Evolutionary conservation across 257 asterid genomes (phyloP), one percentile per base, ranked within the genome.

Genomic region (Schizonepeta tenuifolia): DNA sequence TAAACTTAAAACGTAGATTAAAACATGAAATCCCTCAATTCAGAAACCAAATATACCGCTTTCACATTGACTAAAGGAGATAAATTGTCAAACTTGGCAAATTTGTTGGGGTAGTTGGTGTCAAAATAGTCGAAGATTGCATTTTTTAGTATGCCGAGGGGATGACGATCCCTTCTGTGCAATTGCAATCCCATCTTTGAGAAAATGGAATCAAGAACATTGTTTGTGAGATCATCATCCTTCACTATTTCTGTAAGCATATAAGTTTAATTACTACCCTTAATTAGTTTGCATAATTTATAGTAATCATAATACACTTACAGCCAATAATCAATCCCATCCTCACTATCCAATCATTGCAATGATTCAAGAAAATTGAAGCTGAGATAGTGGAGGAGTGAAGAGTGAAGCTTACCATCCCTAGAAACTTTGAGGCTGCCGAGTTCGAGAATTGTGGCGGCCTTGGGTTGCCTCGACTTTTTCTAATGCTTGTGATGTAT

Each of bases 131-230:
- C 90, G 71, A 75, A 87, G 77, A 93, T 90, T 53, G 95, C 95
- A 86, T 93, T 93, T 79, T 84, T 93, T 10, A 93, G 84, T 71
- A 93, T 93, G 75, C 98, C 95, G 71, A 93, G 88, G 14, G 98
- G 98, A 80, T 92, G 98, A 15, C 87, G 91, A 76, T 87, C 87
- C 82, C 97, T 88, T 87, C 93, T 84, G 35, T 92, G 98, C 67
- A 93, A 96, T 85, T 93, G 98, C 95, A 90, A 75, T 65, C 97
- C 98, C 36, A 93, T 93, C 87, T 93, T 93, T 20, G 93, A 81
- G 75, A 90, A 93, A 78, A 93, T 90, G 9, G 96, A 73, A 85
- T 93, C 93, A 0, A 96, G 98, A 75, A 90, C 91, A 80, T 93
- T 93, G 80, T 93, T 93, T 47, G 97, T 81, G 3, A 96, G 95